Evolutionary conservation across 2,329 filamentous ascomycete genomes (phyloP).

Genomic region (Penicillium sp.): DNA sequence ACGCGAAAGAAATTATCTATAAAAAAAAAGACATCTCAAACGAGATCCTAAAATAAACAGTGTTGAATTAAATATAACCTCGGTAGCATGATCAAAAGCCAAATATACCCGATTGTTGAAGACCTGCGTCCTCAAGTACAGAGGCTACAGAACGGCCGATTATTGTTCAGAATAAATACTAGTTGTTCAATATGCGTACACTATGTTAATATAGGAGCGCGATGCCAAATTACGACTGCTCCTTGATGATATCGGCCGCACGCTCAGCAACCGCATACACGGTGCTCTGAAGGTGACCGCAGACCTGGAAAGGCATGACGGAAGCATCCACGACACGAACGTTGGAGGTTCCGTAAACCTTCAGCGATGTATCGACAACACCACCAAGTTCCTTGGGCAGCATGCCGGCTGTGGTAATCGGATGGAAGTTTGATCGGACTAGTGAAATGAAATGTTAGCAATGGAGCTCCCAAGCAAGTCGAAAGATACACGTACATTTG

Average conservation of each 20-base stretch:
- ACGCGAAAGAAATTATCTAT: too few species aligned
- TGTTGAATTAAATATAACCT: not conserved
- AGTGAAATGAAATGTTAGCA: not conserved
- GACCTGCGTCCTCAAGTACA: not conserved
- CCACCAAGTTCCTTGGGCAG: constrained; percentile 34
- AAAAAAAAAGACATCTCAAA: not conserved
- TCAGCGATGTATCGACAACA: constrained; percentile 34
- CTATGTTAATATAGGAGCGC: too few species aligned
- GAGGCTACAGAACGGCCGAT: too few species aligned
- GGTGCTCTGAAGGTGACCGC: constrained; percentile 28
- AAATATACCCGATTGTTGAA: not conserved
- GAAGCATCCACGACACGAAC: constrained; percentile 36
- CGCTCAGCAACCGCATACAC: constrained; percentile 35
- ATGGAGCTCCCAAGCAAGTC: not conserved
- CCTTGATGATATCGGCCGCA: constrained; percentile 34
- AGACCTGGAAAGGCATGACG: constrained; percentile 31
- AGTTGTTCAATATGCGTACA: not conserved
- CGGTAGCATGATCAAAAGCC: not conserved
- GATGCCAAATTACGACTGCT: not conserved
- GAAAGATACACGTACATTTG: constrained; percentile 21
- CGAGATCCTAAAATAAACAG: not conserved
- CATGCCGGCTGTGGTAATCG: constrained; percentile 34
- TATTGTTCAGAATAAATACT: not conserved
- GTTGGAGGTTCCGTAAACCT: constrained; percentile 37
- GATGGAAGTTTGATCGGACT: constrained; percentile 34